phyloP scores from a whole-genome alignment of 169 alveolate species.

The Eimeria falciformis region DNA sequence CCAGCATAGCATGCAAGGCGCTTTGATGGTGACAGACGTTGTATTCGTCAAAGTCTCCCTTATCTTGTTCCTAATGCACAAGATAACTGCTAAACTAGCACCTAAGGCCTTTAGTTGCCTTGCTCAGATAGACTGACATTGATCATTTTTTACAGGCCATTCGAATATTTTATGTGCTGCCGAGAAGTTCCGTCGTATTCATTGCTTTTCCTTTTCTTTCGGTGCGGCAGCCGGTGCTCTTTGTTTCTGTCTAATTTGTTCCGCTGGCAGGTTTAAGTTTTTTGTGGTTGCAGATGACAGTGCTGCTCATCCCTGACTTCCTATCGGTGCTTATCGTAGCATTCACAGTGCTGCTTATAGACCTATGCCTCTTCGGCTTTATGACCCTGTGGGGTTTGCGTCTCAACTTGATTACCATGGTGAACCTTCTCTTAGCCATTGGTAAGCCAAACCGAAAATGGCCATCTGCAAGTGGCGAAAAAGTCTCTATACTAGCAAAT shows the following conservation, averaged over 20 bases:
- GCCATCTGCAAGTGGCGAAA: no score
- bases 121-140: no score
- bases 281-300: conserved; percentile 76
- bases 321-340: conserved; percentile 82
- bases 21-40: no score
- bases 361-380: conserved; percentile 85
- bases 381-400: conserved; percentile 88
- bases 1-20: no score
- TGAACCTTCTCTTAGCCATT: conserved; percentile 85
- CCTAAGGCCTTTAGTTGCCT: no score
- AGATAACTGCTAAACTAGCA: no score
- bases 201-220: not conserved
- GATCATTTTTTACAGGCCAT: no score
- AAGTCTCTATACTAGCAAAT: no score
- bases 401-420: conserved; percentile 87
- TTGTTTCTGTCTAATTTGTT: conserved; percentile 77
- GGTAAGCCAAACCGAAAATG: conserved; percentile 75
- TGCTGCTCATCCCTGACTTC: conserved; percentile 82
- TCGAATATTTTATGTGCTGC: no score
- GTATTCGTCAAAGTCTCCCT: no score
- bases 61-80: no score
- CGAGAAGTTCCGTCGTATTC: no score
- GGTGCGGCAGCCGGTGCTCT: not conserved
- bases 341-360: conserved; percentile 82
- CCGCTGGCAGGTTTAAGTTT: conserved; percentile 75